phyloP scores from a whole-genome alignment of 208 protist genomes.

The Leptomonas seymouri region DNA sequence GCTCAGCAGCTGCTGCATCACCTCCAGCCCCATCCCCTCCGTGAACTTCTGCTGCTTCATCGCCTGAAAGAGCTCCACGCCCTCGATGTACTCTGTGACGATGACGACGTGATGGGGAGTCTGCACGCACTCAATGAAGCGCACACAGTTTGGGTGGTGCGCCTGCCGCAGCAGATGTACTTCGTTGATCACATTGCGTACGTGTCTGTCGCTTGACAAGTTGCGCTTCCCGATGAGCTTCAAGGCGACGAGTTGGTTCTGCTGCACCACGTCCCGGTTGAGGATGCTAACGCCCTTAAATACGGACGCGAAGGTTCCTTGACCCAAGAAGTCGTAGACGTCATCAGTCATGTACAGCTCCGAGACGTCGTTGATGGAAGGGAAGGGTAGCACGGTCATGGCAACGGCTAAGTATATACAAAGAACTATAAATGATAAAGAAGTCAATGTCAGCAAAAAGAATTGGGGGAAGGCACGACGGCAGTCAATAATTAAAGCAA shows the following conservation, averaged over 20 bases:
- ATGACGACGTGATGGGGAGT: constrained; percentile 79
- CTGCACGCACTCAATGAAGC: constrained; percentile 79
- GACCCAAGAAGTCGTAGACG: constrained; percentile 83
- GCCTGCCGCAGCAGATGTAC: constrained; percentile 69
- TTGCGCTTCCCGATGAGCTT: constrained; percentile 84
- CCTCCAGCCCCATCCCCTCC: constrained; percentile 55
- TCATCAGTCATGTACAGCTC: constrained; percentile 75
- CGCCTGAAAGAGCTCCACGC: constrained; percentile 77
- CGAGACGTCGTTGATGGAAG: constrained; percentile 52
- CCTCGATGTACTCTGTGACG: constrained; percentile 85
- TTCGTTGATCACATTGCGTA: constrained; percentile 80
- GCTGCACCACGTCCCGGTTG: constrained; percentile 34
- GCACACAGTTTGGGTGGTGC: constrained; percentile 69
- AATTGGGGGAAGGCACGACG: neutral
- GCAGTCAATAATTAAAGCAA: neutral
- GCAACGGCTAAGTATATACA: neutral
- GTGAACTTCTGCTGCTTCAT: constrained; percentile 60
- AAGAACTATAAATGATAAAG: neutral
- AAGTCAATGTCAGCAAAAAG: no score
- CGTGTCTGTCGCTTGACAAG: constrained; percentile 67
- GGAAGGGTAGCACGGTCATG: constrained; percentile 57
- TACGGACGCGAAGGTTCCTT: constrained; percentile 84
- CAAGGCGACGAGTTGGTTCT: constrained; percentile 68
- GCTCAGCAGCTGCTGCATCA: constrained; percentile 77
- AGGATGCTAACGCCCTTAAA: constrained; percentile 67